These are phyloP conservation scores for Dioscorea alata DNA, from an alignment of 106 monocot genomes.

Conservation along the genomic window DNA sequence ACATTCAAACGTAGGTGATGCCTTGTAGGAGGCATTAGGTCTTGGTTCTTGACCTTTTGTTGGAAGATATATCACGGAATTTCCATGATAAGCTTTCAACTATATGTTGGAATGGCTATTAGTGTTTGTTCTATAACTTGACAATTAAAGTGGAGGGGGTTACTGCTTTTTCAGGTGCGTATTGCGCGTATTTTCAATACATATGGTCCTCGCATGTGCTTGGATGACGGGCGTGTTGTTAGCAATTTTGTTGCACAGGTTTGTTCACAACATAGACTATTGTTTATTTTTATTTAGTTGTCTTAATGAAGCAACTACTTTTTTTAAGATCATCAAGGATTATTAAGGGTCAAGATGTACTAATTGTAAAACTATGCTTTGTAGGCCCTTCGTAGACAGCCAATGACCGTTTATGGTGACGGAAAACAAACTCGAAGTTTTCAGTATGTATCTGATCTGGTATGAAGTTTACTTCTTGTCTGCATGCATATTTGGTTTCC, in stretches of 20 bases:
- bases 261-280: not conserved
- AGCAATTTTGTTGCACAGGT: conserved; percentile 93
- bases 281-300: not conserved
- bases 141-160: too few relatives aligned
- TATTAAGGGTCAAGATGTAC: not conserved
- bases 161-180: conserved; percentile 33
- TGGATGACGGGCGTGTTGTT: conserved; percentile 84
- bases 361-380: conserved; percentile 1
- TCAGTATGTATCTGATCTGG: conserved; percentile 80
- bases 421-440: conserved; percentile 80
- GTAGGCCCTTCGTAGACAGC: conserved; percentile 56
- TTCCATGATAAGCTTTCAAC: too few relatives aligned
- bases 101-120: too few relatives aligned
- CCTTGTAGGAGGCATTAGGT: too few relatives aligned
- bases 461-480: conserved; percentile 8
- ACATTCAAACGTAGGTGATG: too few relatives aligned
- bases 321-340: not conserved
- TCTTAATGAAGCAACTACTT: not conserved
- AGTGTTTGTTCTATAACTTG: too few relatives aligned
- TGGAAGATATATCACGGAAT: too few relatives aligned
- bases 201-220: conserved; percentile 74
- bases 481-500: too few relatives aligned
- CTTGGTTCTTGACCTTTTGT: too few relatives aligned
- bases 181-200: conserved; percentile 82
- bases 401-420: conserved; percentile 78